Conservation (phyloP, 306 rosid species). For the Fragaria nilgerrensis region DNA sequence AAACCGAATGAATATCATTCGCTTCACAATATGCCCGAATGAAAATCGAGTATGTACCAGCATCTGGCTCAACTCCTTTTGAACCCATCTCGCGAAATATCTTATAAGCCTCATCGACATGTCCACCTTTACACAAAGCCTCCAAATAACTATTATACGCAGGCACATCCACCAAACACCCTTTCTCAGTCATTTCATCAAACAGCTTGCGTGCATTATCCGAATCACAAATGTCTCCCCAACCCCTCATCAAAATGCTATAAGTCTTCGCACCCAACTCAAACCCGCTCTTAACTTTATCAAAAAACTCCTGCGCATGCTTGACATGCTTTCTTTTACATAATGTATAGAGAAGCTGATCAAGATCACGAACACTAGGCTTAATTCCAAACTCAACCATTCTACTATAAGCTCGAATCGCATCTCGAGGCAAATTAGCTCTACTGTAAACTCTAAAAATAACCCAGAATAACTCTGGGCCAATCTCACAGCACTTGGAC, state of each 20-base stretch:
- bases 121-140: constrained; percentile 71
- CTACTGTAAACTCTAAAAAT: constrained; percentile 64
- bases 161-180: constrained; percentile 58
- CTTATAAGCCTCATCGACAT: constrained; percentile 56
- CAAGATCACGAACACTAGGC: constrained; percentile 60
- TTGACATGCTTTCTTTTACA: constrained; percentile 71
- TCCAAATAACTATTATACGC: constrained; percentile 66
- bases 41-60: constrained; percentile 70
- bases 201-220: constrained; percentile 61
- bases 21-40: constrained; percentile 59
- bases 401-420: constrained; percentile 65
- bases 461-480: constrained; percentile 62
- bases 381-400: constrained; percentile 76
- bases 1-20: constrained; percentile 64
- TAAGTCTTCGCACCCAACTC: constrained; percentile 47
- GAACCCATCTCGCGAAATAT: constrained; percentile 49
- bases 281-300: constrained; percentile 53
- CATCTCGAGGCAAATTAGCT: constrained; percentile 75
- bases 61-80: constrained; percentile 58
- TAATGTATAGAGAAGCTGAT: constrained; percentile 55
- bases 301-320: constrained; percentile 69
- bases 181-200: constrained; percentile 64
- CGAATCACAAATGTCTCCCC: constrained; percentile 67
- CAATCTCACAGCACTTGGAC: constrained; percentile 42
- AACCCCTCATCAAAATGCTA: constrained; percentile 77